Conservation (phyloP, 257 asterid genomes). For the Marsdenia floribunda region DNA sequence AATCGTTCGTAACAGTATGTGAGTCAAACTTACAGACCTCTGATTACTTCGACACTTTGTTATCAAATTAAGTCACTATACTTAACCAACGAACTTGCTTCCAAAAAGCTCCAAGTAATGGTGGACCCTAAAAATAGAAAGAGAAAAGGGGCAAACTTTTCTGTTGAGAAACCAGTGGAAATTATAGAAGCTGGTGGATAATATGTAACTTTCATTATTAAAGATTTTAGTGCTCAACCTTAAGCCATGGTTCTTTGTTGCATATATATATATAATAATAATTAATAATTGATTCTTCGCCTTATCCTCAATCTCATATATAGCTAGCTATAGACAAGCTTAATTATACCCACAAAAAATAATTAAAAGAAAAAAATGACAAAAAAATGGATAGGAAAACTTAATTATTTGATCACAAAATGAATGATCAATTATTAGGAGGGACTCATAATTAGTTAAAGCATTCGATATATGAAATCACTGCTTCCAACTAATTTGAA, state of each 20-base stretch:
- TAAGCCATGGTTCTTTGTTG: background rate
- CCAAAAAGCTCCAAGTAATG: conserved; percentile 24
- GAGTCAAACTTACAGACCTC: no score
- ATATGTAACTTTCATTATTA: conserved; percentile 32
- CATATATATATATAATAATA: background rate
- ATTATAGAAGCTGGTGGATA: conserved; percentile 40
- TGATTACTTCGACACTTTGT: no score
- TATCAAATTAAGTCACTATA: background rate
- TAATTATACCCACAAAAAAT: background rate
- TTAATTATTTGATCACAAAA: background rate
- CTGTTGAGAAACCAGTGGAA: conserved; percentile 18
- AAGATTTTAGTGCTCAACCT: conserved; percentile 1
- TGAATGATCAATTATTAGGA: background rate
- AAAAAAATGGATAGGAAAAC: background rate
- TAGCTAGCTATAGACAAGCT: background rate
- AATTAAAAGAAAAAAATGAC: no score
- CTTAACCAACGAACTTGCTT: conserved; percentile 7
- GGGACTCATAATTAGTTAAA: background rate
- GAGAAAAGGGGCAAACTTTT: conserved; percentile 9
- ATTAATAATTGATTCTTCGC: background rate
- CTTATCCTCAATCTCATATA: background rate
- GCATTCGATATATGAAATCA: no score
- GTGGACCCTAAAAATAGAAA: conserved; percentile 31
- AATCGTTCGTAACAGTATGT: no score
- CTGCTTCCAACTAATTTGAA: no score